Evolutionary conservation across 225 moss, liverwort and hornwort species (phyloP).

Genomic region (Rhytidiadelphus loreus): DNA sequence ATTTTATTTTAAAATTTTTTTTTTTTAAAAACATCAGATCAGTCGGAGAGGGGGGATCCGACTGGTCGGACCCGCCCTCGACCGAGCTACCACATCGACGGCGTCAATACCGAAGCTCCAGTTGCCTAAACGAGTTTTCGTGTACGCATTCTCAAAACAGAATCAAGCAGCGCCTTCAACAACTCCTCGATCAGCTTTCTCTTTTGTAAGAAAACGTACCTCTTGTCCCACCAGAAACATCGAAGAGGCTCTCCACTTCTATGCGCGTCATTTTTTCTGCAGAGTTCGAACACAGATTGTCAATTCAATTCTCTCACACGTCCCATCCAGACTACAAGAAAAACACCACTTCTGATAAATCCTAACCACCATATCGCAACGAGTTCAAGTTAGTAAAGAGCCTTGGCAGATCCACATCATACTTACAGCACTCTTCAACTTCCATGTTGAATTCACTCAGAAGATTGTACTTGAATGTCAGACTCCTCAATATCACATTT

Average conservation of each 20-base stretch:
- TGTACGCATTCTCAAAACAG: slow-evolving; percentile 44
- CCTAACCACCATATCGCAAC: background rate
- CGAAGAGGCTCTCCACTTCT: slow-evolving; percentile 33
- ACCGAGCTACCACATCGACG: slow-evolving; percentile 47
- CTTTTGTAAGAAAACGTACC: slow-evolving; percentile 58
- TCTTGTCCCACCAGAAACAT: slow-evolving; percentile 65
- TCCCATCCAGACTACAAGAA: background rate
- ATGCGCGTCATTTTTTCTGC: slow-evolving; percentile 13
- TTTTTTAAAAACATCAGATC: no score
- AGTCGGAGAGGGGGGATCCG: no score
- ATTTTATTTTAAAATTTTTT: no score
- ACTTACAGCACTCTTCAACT: background rate
- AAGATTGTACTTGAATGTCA: no score
- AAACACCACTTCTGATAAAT: background rate
- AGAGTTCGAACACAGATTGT: background rate
- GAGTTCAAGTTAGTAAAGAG: background rate
- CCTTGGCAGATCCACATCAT: background rate
- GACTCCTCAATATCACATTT: no score
- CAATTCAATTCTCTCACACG: background rate
- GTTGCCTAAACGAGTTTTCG: slow-evolving; percentile 57
- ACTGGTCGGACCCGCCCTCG: no score
- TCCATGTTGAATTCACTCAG: no score
- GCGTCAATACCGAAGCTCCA: slow-evolving; percentile 80
- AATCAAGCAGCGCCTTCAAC: slow-evolving; percentile 44
- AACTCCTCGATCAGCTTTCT: slow-evolving; percentile 45